phyloP scores from a whole-genome alignment of 352 stramenopile species.

The Thraustochytrium sp. region DNA sequence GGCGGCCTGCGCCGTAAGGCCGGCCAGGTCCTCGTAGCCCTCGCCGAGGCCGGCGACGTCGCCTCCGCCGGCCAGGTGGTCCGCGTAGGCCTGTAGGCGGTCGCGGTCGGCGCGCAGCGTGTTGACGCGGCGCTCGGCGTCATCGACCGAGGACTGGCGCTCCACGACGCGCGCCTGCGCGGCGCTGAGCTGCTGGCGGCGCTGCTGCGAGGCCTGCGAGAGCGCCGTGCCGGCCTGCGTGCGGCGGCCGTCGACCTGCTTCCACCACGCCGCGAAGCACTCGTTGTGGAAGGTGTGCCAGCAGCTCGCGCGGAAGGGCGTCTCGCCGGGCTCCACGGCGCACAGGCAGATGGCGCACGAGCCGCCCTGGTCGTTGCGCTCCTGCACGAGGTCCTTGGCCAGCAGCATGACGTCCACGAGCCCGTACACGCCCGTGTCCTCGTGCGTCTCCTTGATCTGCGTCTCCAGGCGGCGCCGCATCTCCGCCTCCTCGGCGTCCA shows the following conservation, averaged over 20 bases:
- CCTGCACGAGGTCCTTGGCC: slow-evolving; percentile 22
- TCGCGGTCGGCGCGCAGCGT: not conserved
- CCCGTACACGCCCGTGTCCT: not conserved
- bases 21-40: not conserved
- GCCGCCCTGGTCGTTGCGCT: not conserved
- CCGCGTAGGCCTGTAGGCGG: not conserved
- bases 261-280: slow-evolving; percentile 34
- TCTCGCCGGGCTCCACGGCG: not conserved
- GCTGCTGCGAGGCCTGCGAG: slow-evolving; percentile 3
- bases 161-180: not conserved
- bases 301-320: not conserved
- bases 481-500: slow-evolving; percentile 12
- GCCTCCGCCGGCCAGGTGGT: not conserved
- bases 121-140: not conserved
- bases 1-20: not conserved
- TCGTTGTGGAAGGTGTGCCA: slow-evolving; percentile 12
- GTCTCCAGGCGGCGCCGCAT: not conserved
- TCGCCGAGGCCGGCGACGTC: not conserved
- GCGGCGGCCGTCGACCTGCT: not conserved
- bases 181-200: not conserved
- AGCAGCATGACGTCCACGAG: slow-evolving; percentile 6
- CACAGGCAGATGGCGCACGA: slow-evolving; percentile 18
- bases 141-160: not conserved
- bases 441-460: not conserved
- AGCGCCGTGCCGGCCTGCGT: not conserved